Percentiles rank a stretch among this genome's conserved stretches.
These are phyloP conservation scores for Termitomyces eurrhizus DNA, from an alignment of 768 basidiomycete species.

Conservation along the genomic window DNA sequence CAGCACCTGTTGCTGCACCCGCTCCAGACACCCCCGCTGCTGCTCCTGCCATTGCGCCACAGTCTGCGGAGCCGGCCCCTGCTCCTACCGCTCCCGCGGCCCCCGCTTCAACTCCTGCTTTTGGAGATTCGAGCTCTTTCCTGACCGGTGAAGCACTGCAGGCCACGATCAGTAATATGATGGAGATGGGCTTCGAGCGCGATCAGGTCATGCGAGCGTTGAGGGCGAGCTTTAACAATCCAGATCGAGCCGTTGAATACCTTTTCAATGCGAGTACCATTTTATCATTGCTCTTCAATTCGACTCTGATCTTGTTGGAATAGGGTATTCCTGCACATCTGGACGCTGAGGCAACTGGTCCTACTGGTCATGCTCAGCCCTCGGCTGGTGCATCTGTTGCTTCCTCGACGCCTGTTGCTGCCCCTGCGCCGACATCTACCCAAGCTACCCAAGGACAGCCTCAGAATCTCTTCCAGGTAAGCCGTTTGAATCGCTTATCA, in stretches of 20 bases:
- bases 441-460: conserved; percentile 40
- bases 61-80: conserved; percentile 21
- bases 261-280: conserved; percentile 71
- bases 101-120: conserved; percentile 29
- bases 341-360: conserved; percentile 43
- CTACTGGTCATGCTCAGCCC: conserved; percentile 29
- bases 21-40: conserved; percentile 18
- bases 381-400: conserved; percentile 31
- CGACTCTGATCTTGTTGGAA: conserved; percentile 8
- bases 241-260: conserved; percentile 98
- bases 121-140: conserved; percentile 56
- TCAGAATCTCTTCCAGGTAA: conserved; percentile 86
- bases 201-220: conserved; percentile 84
- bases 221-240: conserved; percentile 94
- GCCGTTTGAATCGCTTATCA: conserved; percentile 13
- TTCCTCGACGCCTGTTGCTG: conserved; percentile 34
- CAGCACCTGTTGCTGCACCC: conserved; percentile 21
- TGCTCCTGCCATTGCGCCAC: conserved; percentile 23
- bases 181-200: conserved; percentile 90
- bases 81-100: conserved; percentile 16
- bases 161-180: conserved; percentile 74
- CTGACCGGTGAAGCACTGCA: conserved; percentile 76
- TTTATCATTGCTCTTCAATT: neutral
- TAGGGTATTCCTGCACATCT: conserved; percentile 82
- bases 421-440: conserved; percentile 24